phyloP scores from a whole-genome alignment of 352 stramenopile genomes.

The Phytopythium cucurbitacearum region DNA sequence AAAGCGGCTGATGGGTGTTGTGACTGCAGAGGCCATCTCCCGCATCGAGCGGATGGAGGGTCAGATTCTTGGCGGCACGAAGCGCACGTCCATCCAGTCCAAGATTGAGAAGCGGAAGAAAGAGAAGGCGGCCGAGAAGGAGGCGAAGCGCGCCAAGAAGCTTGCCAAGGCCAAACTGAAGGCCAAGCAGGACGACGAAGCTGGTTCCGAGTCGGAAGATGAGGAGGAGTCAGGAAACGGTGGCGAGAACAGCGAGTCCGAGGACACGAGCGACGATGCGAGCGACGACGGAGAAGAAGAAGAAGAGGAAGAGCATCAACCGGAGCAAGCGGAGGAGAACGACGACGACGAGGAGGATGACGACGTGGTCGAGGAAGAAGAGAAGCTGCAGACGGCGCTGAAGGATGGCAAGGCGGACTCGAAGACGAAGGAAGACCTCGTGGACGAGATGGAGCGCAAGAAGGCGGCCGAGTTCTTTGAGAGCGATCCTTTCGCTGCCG shows the following conservation, averaged over 20 bases:
- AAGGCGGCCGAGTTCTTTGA: slow-evolving; percentile 84
- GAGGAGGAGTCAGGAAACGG: slow-evolving; percentile 9
- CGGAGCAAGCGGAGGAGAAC: slow-evolving; percentile 22
- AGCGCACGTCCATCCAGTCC: slow-evolving; percentile 78
- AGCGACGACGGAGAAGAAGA: slow-evolving; percentile 25
- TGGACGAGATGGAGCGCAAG: slow-evolving; percentile 74
- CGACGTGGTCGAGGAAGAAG: slow-evolving; percentile 76
- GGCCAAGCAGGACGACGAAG: slow-evolving; percentile 17
- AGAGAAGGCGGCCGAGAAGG: slow-evolving; percentile 64
- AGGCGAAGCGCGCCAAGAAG: slow-evolving; percentile 54
- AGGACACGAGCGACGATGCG: slow-evolving; percentile 1
- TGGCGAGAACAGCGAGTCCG: slow-evolving; percentile 11
- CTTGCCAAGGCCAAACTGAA: slow-evolving; percentile 30
- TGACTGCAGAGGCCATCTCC: slow-evolving; percentile 61
- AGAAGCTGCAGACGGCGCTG: slow-evolving; percentile 58
- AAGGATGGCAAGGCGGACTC: slow-evolving; percentile 50
- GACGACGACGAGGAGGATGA: slow-evolving; percentile 48
- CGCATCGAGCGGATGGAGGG: slow-evolving; percentile 77
- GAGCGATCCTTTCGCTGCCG: slow-evolving; percentile 64
- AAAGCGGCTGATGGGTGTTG: background rate
- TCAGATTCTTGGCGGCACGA: slow-evolving; percentile 46
- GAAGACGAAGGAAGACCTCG: slow-evolving; percentile 50
- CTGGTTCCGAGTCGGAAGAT: slow-evolving; percentile 5
- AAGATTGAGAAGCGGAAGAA: slow-evolving; percentile 84
- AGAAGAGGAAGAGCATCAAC: slow-evolving; percentile 17